phyloP scores from a whole-genome alignment of 495 filamentous ascomycete species.

The Penicillium silybi region DNA sequence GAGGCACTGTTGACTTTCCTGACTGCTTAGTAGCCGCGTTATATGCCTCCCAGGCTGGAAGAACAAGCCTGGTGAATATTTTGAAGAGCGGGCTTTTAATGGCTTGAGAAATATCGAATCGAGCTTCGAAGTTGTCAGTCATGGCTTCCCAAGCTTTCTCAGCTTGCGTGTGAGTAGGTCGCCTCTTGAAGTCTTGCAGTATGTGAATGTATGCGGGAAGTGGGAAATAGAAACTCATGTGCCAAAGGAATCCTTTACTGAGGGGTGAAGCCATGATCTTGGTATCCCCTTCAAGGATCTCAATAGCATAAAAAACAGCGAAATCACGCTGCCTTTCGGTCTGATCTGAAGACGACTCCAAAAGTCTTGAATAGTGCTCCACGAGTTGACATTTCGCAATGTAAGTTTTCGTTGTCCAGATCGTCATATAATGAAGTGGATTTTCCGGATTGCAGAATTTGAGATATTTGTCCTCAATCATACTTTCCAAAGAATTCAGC shows the following conservation, averaged over 20 bases:
- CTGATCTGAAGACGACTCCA: constrained; percentile 11
- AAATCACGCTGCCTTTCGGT: constrained; percentile 35
- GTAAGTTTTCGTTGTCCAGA: constrained; percentile 43
- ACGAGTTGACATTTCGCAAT: constrained; percentile 46
- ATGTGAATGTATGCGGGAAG: constrained; percentile 50
- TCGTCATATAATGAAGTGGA: constrained; percentile 38
- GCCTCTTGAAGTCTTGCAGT: constrained; percentile 40
- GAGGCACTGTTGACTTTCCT: constrained; percentile 21
- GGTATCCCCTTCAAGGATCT: constrained; percentile 46
- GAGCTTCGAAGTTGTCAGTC: constrained; percentile 48
- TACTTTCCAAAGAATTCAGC: constrained; percentile 36
- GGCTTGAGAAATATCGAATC: constrained; percentile 16
- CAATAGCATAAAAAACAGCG: constrained; percentile 36
- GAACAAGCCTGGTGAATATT: constrained; percentile 40
- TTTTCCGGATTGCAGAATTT: constrained; percentile 35
- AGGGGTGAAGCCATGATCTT: constrained; percentile 45
- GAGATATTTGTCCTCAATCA: constrained; percentile 47
- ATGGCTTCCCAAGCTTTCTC: constrained; percentile 44
- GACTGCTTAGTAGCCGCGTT: constrained; percentile 17
- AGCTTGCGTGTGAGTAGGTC: constrained; percentile 30
- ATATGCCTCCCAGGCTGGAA: constrained; percentile 43
- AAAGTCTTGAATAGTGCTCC: constrained; percentile 38
- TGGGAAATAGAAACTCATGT: constrained; percentile 45
- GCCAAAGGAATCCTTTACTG: constrained; percentile 45
- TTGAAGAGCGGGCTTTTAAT: constrained; percentile 33